Evolutionary conservation across 768 basidiomycete species (phyloP).

Genomic region (Leccinum truebloodii): DNA sequence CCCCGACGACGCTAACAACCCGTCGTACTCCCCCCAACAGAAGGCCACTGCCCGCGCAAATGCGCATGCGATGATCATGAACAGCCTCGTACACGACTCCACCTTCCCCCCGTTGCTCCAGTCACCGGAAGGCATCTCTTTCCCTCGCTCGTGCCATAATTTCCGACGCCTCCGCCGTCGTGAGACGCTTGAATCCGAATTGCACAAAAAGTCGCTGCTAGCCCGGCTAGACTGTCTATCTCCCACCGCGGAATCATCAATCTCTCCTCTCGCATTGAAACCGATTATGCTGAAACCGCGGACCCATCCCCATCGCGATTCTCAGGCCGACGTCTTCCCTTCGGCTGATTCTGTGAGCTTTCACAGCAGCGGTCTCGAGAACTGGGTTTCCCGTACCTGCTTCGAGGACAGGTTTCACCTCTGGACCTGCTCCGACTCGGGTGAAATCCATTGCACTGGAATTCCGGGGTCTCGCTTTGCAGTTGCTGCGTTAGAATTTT

Average conservation of each 20-base stretch:
- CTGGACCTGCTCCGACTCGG: constrained; percentile 46
- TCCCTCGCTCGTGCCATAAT: constrained; percentile 59
- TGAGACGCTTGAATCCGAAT: constrained; percentile 43
- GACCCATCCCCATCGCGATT: constrained; percentile 37
- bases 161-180: constrained; percentile 36
- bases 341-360: constrained; percentile 15
- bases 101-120: constrained; percentile 53
- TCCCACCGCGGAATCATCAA: constrained; percentile 42
- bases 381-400: constrained; percentile 73
- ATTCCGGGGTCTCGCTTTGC: constrained; percentile 54
- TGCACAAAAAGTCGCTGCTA: constrained; percentile 55
- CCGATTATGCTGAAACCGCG: constrained; percentile 28
- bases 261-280: constrained; percentile 46
- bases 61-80: constrained; percentile 45
- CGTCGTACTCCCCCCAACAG: constrained; percentile 26
- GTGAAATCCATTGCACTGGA: constrained; percentile 36
- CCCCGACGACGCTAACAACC: constrained; percentile 17
- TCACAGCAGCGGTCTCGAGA: constrained; percentile 56
- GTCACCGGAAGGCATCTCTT: constrained; percentile 36
- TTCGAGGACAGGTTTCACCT: constrained; percentile 71
- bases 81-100: constrained; percentile 42
- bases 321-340: constrained; percentile 30
- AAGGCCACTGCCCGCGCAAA: constrained; percentile 38
- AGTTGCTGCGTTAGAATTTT: constrained; percentile 73
- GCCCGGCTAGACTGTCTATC: constrained; percentile 44